These are phyloP conservation scores for Dothideomycetidae sp. DNA, from an alignment of 2,329 filamentous ascomycete species.

Conservation along the genomic window DNA sequence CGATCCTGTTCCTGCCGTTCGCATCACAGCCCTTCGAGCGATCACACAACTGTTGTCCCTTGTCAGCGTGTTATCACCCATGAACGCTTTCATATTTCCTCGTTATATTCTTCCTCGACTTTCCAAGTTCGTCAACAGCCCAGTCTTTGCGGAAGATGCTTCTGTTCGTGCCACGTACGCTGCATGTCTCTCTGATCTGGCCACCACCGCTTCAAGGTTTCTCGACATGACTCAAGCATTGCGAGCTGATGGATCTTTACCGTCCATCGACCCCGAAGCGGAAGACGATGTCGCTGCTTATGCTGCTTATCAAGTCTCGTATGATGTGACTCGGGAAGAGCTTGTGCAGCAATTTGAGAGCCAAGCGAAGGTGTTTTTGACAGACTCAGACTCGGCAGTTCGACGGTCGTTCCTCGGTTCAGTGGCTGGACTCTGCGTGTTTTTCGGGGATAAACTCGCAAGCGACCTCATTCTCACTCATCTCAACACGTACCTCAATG, in stretches of 20 bases:
- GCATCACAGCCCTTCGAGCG: constrained; percentile 69
- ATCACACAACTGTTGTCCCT: constrained; percentile 79
- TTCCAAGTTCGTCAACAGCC: constrained; percentile 41
- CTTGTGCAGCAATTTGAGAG: constrained; percentile 71
- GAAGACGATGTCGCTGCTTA: constrained; percentile 59
- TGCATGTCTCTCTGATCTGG: constrained; percentile 76
- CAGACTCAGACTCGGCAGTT: constrained; percentile 73
- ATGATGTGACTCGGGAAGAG: constrained; percentile 73
- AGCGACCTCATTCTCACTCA: constrained; percentile 96
- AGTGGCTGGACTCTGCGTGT: constrained; percentile 82
- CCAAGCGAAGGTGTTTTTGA: constrained; percentile 80
- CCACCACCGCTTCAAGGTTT: constrained; percentile 70
- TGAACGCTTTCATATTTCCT: constrained; percentile 53
- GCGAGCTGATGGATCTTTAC: constrained; percentile 66
- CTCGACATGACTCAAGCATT: constrained; percentile 84
- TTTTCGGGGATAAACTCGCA: constrained; percentile 81
- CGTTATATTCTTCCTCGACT: constrained; percentile 50
- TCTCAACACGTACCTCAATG: constrained; percentile 92
- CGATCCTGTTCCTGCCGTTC: constrained; percentile 72
- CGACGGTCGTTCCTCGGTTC: constrained; percentile 83
- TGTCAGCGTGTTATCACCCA: constrained; percentile 70
- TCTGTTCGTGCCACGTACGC: constrained; percentile 84
- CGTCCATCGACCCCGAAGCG: constrained; percentile 61
- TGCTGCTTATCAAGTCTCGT: constrained; percentile 62
- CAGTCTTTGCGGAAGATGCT: constrained; percentile 35